A percentile compares a stretch with the other conserved stretches of the same genome.
Conservation (phyloP, 441 rosid species). For the Pelargonium myrrhifolium region DNA sequence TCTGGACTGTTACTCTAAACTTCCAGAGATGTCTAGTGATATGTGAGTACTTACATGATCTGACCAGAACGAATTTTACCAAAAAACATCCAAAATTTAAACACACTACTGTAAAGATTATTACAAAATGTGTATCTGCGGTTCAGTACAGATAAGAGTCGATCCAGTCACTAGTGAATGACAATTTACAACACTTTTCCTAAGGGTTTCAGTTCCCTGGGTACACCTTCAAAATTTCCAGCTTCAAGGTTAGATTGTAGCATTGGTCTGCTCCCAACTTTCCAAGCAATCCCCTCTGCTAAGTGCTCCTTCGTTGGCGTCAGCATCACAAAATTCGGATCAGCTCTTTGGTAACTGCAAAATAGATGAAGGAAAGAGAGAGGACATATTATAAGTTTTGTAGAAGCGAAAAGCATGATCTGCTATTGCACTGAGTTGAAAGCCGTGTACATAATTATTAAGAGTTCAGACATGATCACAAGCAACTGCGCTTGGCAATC, state of each 20-base stretch:
- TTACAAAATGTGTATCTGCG: too few species aligned
- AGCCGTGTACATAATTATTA: too few species aligned
- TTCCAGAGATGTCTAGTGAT: too few species aligned
- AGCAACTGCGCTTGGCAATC: too few species aligned
- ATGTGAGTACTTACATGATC: too few species aligned
- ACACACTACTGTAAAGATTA: too few species aligned
- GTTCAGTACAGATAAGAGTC: too few species aligned
- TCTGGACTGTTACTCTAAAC: too few species aligned
- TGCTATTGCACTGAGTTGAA: too few species aligned
- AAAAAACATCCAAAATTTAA: too few species aligned
- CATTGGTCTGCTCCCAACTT: conserved; percentile 67
- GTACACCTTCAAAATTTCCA: conserved; percentile 57
- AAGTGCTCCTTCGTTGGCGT: conserved; percentile 86
- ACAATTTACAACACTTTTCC: conserved; percentile 42
- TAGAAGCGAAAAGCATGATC: neutral
- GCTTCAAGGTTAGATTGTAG: conserved; percentile 62
- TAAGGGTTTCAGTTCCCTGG: conserved; percentile 64
- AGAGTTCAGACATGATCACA: too few species aligned
- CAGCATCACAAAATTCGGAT: conserved; percentile 82
- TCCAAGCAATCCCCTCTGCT: conserved; percentile 68
- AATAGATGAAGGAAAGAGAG: neutral
- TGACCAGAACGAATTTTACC: too few species aligned
- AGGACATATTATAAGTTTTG: neutral
- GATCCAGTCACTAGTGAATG: neutral
- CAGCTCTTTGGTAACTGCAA: conserved; percentile 88